Conservation (phyloP, 2,329 filamentous ascomycete species). For the Lasiodiplodia citricola region DNA sequence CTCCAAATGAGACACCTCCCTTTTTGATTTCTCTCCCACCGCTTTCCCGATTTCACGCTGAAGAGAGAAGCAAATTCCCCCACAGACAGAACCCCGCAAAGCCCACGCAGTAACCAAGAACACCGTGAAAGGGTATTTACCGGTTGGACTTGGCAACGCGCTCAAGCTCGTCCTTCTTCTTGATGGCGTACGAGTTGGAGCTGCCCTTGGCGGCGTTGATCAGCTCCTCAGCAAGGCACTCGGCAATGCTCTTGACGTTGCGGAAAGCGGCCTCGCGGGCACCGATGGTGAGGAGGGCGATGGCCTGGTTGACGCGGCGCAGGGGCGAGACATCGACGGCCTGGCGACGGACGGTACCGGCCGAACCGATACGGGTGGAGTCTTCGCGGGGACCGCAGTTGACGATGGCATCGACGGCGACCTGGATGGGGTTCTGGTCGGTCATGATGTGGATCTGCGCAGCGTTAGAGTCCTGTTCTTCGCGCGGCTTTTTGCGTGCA, state of each 20-base stretch:
- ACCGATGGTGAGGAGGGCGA: constrained; percentile 97
- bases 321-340: constrained; percentile 99
- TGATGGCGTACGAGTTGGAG: constrained; percentile 99
- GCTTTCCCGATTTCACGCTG: constrained; percentile 9
- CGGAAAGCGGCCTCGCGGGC: constrained; percentile 98
- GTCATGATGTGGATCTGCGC: constrained; percentile 98
- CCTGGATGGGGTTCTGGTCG: constrained; percentile 99
- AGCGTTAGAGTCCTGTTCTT: not conserved
- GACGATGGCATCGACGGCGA: constrained; percentile 99
- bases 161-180: constrained; percentile 99
- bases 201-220: constrained; percentile 99
- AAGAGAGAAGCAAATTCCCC: constrained; percentile 11
- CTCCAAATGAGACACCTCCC: constrained; percentile 5
- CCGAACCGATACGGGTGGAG: constrained; percentile 98
- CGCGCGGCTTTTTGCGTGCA: not conserved
- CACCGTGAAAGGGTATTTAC: constrained; percentile 66
- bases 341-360: constrained; percentile 99
- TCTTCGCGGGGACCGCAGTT: constrained; percentile 99
- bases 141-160: constrained; percentile 99
- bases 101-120: constrained; percentile 4
- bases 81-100: constrained; percentile 9
- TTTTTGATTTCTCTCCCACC: constrained; percentile 19
- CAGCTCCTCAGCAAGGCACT: constrained; percentile 99
- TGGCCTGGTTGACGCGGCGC: constrained; percentile 99
- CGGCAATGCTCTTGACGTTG: constrained; percentile 99